Percentiles rank a stretch among this genome's conserved stretches.
Evolutionary conservation across 257 asterid species (phyloP).

Genomic region (Solanum clarkiae): DNA sequence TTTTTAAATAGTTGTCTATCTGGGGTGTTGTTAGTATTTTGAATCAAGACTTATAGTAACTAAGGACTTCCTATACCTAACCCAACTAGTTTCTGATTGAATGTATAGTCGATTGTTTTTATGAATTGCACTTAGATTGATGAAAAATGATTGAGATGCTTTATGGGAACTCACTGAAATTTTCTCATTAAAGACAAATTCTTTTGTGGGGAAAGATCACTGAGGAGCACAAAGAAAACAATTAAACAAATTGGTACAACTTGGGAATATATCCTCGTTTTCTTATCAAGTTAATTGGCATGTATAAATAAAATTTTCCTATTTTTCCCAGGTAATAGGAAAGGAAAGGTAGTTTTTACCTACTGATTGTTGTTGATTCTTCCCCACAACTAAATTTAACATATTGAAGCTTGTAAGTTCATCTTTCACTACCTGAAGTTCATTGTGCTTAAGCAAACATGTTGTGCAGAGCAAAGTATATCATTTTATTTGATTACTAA

Average conservation of each 20-base stretch:
- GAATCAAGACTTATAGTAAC: not conserved
- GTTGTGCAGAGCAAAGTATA: not conserved
- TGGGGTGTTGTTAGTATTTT: not conserved
- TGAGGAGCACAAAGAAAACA: not conserved
- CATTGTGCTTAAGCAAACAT: not conserved
- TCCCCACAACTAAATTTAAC: not conserved
- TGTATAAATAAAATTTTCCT: not conserved
- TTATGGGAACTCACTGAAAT: not conserved
- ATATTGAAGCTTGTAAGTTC: not conserved
- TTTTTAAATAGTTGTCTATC: not conserved
- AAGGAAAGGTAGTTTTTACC: not conserved
- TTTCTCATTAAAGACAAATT: not conserved
- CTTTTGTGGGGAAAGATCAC: not conserved
- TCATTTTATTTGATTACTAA: not conserved
- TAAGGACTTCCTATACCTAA: not conserved
- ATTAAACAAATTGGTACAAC: not conserved
- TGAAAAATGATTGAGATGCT: not conserved
- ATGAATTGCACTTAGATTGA: not conserved
- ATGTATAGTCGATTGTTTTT: not conserved
- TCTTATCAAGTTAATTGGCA: not conserved
- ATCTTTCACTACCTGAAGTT: not conserved
- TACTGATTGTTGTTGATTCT: not conserved
- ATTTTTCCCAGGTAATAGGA: not conserved
- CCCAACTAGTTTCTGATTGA: not conserved
- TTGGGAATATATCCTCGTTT: not conserved